Percentiles rank a stretch among this genome's conserved stretches.
Evolutionary conservation across 345 rosid genomes (phyloP).

Genomic region (Turritis glabra): DNA sequence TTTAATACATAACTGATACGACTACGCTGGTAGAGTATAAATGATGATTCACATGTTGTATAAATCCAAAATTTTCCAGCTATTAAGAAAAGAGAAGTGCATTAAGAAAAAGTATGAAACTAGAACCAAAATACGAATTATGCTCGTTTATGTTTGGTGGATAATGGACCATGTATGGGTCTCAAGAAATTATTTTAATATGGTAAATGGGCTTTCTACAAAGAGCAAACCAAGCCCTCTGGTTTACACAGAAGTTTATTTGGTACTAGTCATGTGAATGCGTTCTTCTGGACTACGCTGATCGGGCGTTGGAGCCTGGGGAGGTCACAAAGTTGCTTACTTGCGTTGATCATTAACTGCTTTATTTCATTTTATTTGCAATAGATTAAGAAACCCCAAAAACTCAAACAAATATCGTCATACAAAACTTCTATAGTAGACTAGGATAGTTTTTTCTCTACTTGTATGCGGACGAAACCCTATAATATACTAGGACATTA

Average conservation of each 20-base stretch:
- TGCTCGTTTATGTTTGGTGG: neutral
- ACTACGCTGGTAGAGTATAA: too few species aligned
- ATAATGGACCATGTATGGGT: conserved; percentile 18
- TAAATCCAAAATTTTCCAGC: neutral
- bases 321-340: neutral
- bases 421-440: too few species aligned
- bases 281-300: neutral
- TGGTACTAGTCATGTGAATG: neutral
- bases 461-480: too few species aligned
- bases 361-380: too few species aligned
- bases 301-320: neutral
- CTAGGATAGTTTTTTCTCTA: too few species aligned
- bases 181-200: neutral
- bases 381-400: too few species aligned
- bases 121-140: neutral
- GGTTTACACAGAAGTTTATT: neutral
- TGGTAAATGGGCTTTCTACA: neutral
- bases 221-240: neutral
- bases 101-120: neutral
- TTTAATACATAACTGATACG: too few species aligned
- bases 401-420: too few species aligned
- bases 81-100: neutral
- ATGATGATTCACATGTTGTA: neutral
- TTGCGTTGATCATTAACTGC: too few species aligned
- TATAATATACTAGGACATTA: too few species aligned